Evolutionary conservation across 2,329 filamentous ascomycete species (phyloP).

Genomic region (Penicillium sp.): DNA sequence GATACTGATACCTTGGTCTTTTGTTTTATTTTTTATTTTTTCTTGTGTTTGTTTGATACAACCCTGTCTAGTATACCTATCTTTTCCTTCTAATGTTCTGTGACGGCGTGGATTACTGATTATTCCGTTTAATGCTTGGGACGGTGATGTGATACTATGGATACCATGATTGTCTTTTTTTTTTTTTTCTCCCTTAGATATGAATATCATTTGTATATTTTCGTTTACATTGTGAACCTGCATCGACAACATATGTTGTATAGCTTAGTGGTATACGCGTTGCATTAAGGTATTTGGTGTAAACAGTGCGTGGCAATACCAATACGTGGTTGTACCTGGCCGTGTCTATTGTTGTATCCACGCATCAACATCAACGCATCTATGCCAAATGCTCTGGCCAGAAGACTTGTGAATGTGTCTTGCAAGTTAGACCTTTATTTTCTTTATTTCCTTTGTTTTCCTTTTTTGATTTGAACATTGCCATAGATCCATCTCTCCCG

Average conservation of each 20-base stretch:
- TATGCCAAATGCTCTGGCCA: neutral
- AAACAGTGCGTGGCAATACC: neutral
- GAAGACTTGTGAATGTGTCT: neutral
- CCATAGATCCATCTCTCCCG: neutral
- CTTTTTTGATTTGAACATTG: neutral
- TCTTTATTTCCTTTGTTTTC: neutral
- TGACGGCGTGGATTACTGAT: slow-evolving; percentile 4
- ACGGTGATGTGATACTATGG: slow-evolving; percentile 28
- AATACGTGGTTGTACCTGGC: neutral
- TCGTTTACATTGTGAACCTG: neutral
- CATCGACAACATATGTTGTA: neutral
- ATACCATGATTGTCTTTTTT: slow-evolving; percentile 23
- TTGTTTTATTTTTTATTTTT: neutral
- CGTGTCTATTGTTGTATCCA: neutral
- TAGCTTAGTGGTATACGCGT: neutral
- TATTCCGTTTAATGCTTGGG: slow-evolving; percentile 21
- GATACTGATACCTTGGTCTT: slow-evolving; percentile 6
- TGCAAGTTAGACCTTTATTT: neutral
- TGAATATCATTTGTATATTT: neutral
- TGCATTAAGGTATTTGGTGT: neutral
- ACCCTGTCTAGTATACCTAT: slow-evolving; percentile 9
- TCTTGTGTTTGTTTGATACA: neutral
- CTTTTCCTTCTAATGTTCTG: slow-evolving; percentile 6
- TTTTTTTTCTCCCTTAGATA: neutral
- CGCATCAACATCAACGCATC: neutral